Percentiles rank a stretch among this genome's conserved stretches.
phyloP scores from a whole-genome alignment of 768 basidiomycete genomes.

The Auriscalpium microsporum region DNA sequence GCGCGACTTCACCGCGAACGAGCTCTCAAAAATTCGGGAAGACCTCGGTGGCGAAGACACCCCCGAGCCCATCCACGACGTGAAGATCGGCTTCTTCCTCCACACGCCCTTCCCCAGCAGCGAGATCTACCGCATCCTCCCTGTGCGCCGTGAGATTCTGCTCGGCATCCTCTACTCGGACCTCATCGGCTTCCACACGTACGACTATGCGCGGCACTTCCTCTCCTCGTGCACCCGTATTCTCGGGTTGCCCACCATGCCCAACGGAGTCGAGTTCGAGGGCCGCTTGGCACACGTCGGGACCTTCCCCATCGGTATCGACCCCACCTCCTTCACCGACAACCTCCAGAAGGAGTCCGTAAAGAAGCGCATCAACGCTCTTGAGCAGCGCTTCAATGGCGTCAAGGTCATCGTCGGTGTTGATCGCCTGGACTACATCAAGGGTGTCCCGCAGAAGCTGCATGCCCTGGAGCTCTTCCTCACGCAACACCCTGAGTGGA shows the following conservation, averaged over 20 bases:
- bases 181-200: slow-evolving; percentile 98
- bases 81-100: slow-evolving; percentile 98
- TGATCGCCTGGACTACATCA: slow-evolving; percentile 98
- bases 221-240: slow-evolving; percentile 97
- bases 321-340: slow-evolving; percentile 87
- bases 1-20: slow-evolving; percentile 49
- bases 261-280: slow-evolving; percentile 95
- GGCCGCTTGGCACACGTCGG: slow-evolving; percentile 94
- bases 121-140: slow-evolving; percentile 95
- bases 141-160: slow-evolving; percentile 95
- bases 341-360: slow-evolving; percentile 76
- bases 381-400: slow-evolving; percentile 87
- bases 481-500: slow-evolving; percentile 97
- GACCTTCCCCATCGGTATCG: slow-evolving; percentile 98
- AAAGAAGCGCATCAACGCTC: slow-evolving; percentile 66
- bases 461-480: slow-evolving; percentile 96
- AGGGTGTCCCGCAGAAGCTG: slow-evolving; percentile 97
- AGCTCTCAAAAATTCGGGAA: slow-evolving; percentile 64
- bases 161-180: slow-evolving; percentile 94
- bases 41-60: slow-evolving; percentile 50
- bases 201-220: slow-evolving; percentile 99
- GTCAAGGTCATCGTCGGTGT: slow-evolving; percentile 98
- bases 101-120: slow-evolving; percentile 98
- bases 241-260: slow-evolving; percentile 90
- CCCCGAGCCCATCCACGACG: slow-evolving; percentile 41